Base-by-base conservation (phyloP, 768 basidiomycete genomes). In the Tricholoma furcatifolium region DNA sequence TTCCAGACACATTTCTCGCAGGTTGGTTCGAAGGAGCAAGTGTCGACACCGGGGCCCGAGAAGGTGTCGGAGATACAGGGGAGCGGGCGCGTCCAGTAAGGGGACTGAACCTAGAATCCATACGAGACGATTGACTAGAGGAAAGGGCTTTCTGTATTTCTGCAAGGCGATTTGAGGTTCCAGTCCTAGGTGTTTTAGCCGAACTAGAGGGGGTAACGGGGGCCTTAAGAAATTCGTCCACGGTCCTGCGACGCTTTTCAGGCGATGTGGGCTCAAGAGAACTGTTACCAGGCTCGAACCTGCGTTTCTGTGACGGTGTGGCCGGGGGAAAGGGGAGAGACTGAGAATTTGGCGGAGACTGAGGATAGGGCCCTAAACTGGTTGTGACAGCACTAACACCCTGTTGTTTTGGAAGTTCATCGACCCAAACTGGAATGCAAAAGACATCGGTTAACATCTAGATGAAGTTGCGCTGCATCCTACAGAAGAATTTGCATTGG, bases 401-500 rank as follows among this genome's bases (percentile, higher is more conserved):
- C 21, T 44, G 24, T 12, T 7, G 38, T 18, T 35, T 50, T 34
- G 48, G 47, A n/a, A 48, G 57, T 14, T 64, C 53, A 41, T 64
- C 57, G 23, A 23, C 52, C 56, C 58, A 59, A 15, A n/a, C 64
- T 65, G 52, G 35, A 23, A 6, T 34, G 2, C 35, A 15, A 43
- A 51, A 24, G 46, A 47, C 24, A 27, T 27, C 27, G 27, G 27
- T 27, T 4, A 4, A 27, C 27, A 27, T 27, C 3, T 27, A 27
- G 27, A 7, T 44, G 10, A 36, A 18, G 40, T 23, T 17, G 34
- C 32, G n/a, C 15, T 7, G 34, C 34, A 14, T 55, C 66, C 21
- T 56, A 78, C 78, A 60, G 31, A 67, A 80, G 52, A 76, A 80
- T 0, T 43, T 34, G 53, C 74, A 75, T 12, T 55, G 60, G 10